Evolutionary conservation across 2,329 filamentous ascomycete species (phyloP).

Genomic region (Albophoma yamanashiensis): DNA sequence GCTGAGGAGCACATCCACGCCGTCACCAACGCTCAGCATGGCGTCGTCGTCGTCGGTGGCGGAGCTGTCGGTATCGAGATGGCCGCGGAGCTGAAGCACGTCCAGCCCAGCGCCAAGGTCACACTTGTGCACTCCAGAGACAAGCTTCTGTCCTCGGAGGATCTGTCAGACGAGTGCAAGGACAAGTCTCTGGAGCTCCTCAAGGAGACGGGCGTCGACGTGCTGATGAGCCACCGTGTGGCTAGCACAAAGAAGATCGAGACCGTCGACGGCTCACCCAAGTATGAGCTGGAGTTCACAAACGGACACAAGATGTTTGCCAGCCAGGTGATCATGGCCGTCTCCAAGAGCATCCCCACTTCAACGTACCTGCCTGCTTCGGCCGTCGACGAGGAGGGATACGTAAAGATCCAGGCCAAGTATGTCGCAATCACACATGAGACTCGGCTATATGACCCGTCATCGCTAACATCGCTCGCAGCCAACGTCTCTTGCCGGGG

Average conservation of each 20-base stretch:
- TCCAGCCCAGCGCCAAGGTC: conserved; percentile 54
- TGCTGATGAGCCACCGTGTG: conserved; percentile 52
- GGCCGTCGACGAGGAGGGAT: conserved; percentile 52
- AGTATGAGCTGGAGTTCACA: conserved; percentile 43
- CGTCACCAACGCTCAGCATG: conserved; percentile 39
- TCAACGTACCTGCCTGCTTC: conserved; percentile 50
- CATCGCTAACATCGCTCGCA: conserved; percentile 11
- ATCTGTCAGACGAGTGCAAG: conserved; percentile 59
- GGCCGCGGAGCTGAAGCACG: conserved; percentile 64
- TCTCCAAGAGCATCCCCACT: conserved; percentile 52
- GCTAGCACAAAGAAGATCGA: conserved; percentile 34
- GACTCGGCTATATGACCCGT: not conserved
- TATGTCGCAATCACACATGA: conserved; percentile 18
- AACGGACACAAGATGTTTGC: conserved; percentile 49
- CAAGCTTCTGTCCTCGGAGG: conserved; percentile 62
- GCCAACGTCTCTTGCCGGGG: conserved; percentile 41
- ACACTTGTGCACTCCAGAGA: conserved; percentile 64
- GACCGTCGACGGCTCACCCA: conserved; percentile 26
- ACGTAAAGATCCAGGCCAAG: conserved; percentile 50
- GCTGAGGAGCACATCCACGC: conserved; percentile 46
- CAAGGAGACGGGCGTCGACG: conserved; percentile 51
- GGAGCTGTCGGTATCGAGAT: conserved; percentile 74
- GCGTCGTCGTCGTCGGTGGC: conserved; percentile 65
- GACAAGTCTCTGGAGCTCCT: conserved; percentile 48
- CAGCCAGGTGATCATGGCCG: conserved; percentile 58